Conservation (phyloP, 805 yeast genomes). For the Torulaspora franciscae region DNA sequence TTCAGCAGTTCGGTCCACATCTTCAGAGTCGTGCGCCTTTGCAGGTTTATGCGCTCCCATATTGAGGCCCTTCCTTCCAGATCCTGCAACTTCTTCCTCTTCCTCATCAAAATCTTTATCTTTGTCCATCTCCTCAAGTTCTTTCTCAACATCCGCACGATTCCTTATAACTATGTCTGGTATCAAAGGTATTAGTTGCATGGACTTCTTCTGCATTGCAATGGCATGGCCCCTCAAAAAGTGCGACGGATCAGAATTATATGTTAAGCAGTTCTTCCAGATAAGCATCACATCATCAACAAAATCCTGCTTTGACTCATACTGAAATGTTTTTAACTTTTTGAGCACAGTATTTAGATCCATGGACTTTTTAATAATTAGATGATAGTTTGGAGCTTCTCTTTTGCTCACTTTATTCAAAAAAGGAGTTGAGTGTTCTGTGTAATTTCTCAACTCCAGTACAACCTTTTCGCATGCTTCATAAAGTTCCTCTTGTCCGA, state of each 20-base stretch:
- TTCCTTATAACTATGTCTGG: slow-evolving; percentile 82
- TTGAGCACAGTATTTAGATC: slow-evolving; percentile 92
- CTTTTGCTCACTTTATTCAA: slow-evolving; percentile 93
- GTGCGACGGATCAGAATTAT: slow-evolving; percentile 92
- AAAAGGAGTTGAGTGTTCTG: slow-evolving; percentile 96
- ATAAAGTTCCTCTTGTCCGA: slow-evolving; percentile 96
- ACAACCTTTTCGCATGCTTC: slow-evolving; percentile 97
- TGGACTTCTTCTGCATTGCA: slow-evolving; percentile 91
- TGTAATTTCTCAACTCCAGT: slow-evolving; percentile 78
- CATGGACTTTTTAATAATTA: slow-evolving; percentile 90
- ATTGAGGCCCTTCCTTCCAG: slow-evolving; percentile 36
- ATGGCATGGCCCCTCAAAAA: slow-evolving; percentile 85
- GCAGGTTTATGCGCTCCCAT: slow-evolving; percentile 35
- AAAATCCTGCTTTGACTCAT: slow-evolving; percentile 78
- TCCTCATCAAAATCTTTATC: slow-evolving; percentile 38
- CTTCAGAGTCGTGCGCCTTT: slow-evolving; percentile 8
- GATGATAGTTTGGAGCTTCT: slow-evolving; percentile 95
- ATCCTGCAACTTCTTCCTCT: slow-evolving; percentile 35
- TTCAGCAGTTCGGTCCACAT: not conserved
- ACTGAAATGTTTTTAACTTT: slow-evolving; percentile 76
- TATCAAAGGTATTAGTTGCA: slow-evolving; percentile 69
- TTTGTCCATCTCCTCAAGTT: slow-evolving; percentile 44
- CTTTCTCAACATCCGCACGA: slow-evolving; percentile 65
- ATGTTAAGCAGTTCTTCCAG: slow-evolving; percentile 90
- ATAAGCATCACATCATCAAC: slow-evolving; percentile 94